Base-by-base conservation (phyloP, 495 filamentous ascomycete genomes). In the Daldinia loculata region DNA sequence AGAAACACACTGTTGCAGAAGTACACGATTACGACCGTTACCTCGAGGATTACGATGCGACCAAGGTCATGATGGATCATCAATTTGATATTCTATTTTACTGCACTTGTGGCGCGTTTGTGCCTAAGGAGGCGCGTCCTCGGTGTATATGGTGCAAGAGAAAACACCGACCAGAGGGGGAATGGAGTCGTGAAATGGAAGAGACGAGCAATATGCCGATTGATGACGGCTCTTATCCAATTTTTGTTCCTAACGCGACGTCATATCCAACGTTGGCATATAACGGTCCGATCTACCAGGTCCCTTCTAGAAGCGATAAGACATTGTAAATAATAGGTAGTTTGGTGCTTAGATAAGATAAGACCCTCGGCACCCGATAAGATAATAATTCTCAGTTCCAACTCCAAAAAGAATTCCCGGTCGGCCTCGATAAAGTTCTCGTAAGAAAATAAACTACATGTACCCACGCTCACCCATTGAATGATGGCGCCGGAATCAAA, bases 401-500 rank as follows among this genome's bases (percentile, higher is more conserved):
- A 36, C 41, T 56, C 57, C 30, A 51, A 57, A 63, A 67, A 63
- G n/a, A n/a, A 66, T 71, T 71, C 59, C 6, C 30, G 1, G 12
- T 27, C 15, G 34, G 34, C 53, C 57, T 66, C 48, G 22, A 26
- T 22, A 39, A 17, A 59, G 32, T 22, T 9, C 34, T 43, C 22
- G 14, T 15, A 2, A 50, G 1, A 22, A 43, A 41, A 34, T 8
- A 32, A 26, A 51, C 8, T 30, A 8, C 36, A 64, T 68, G 60
- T 56, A 66, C 61, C 24, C 17, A 22, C 32, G 61, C 56, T n/a
- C 17, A 17, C 19, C 7, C 32, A 66, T 61, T 68, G 48, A 38
- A 63, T 12, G 0, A 84, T 85, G 83, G 77, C 81, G 6, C 75
- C 79, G 24, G 79, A 71, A 71, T 72, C 70, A 11, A 75, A 69